These are phyloP conservation scores for Sextonia rubra DNA, from an alignment of 164 flowering plant species.

Conservation along the genomic window DNA sequence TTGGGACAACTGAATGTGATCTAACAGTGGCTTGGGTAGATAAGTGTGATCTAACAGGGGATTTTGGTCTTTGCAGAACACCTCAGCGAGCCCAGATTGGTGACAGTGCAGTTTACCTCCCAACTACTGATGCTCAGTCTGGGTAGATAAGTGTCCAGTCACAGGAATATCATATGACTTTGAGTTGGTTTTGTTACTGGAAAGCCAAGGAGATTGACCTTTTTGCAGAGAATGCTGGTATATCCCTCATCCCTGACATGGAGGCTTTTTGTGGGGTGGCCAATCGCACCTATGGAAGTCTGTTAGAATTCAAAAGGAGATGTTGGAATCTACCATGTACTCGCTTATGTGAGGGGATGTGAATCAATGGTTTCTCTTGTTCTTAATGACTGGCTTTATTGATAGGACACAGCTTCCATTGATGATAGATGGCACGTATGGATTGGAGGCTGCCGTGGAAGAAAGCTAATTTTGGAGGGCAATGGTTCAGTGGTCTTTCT, in stretches of 20 bases:
- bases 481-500: no score
- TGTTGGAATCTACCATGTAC: constrained; percentile 25
- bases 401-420: no score
- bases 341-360: constrained; percentile 20
- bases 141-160: constrained; percentile 48
- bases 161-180: background rate
- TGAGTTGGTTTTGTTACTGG: constrained; percentile 16
- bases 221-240: constrained; percentile 92
- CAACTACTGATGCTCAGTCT: constrained; percentile 64
- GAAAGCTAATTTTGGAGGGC: no score
- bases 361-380: background rate
- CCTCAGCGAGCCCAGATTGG: constrained; percentile 78
- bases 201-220: constrained; percentile 69
- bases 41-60: no score
- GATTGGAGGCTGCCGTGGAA: no score
- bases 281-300: constrained; percentile 81
- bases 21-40: no score
- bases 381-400: background rate
- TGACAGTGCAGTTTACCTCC: constrained; percentile 67
- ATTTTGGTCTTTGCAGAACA: constrained; percentile 42
- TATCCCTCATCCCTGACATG: constrained; percentile 86
- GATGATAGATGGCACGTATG: no score
- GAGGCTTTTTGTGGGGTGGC: constrained; percentile 86
- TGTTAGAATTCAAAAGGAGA: constrained; percentile 69
- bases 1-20: no score